Percentiles rank a stretch among this genome's conserved stretches.
phyloP scores from a whole-genome alignment of 139 green algal species.

The Pseudopediastrum boryanum region DNA sequence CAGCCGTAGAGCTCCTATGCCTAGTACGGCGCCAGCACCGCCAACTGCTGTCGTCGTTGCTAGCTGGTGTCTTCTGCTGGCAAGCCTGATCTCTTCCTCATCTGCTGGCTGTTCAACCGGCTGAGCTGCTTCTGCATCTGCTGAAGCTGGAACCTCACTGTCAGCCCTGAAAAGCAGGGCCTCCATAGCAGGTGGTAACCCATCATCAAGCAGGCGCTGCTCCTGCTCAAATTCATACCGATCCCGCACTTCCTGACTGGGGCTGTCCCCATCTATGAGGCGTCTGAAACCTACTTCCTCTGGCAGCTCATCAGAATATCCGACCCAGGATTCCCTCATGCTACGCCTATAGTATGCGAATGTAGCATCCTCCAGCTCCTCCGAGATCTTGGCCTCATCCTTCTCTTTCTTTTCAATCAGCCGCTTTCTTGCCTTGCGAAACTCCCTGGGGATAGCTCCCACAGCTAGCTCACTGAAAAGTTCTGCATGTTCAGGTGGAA shows the following conservation, averaged over 20 bases:
- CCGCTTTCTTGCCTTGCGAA: conserved; percentile 18
- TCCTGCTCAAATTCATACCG: background rate
- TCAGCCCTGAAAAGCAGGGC: background rate
- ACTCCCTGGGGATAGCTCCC: conserved; percentile 15
- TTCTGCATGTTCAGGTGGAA: conserved; percentile 19
- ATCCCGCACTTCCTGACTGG: background rate
- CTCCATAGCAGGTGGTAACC: background rate
- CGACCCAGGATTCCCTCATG: conserved; percentile 19
- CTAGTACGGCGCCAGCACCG: conserved; percentile 13
- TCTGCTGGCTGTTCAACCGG: too few species aligned
- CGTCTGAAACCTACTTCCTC: conserved; percentile 27
- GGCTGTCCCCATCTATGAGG: conserved; percentile 12
- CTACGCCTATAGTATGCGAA: conserved; percentile 32
- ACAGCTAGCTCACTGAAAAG: conserved; percentile 7
- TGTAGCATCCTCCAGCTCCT: conserved; percentile 31
- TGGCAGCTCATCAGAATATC: conserved; percentile 29
- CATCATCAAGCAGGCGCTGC: background rate
- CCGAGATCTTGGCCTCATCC: conserved; percentile 33
- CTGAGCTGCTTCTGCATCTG: background rate
- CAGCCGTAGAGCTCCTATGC: conserved; percentile 1
- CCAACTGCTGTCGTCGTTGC: conserved; percentile 25
- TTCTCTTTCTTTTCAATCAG: conserved; percentile 15
- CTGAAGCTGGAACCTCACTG: background rate
- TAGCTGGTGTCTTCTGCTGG: background rate
- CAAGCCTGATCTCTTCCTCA: background rate